Base-by-base conservation (phyloP, 441 rosid genomes). In the Pelargonium exstipulatum region DNA sequence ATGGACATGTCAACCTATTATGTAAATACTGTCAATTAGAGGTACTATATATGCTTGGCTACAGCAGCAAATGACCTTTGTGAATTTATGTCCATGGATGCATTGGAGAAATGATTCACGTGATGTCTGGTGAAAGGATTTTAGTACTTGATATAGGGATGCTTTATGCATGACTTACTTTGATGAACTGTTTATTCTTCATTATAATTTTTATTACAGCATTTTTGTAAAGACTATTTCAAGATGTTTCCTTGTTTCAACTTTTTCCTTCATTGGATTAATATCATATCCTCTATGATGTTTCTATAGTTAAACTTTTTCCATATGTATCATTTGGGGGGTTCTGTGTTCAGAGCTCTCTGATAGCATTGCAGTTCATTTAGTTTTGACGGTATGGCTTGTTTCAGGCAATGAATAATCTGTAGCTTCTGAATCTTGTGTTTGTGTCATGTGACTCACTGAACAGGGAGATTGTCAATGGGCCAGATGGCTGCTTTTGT, bases 401-500 rank as follows among this genome's bases (percentile, higher is more conserved):
- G 55, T 29, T 71, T 13, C 24, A 42, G 71, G 18, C 43, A 9
- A 18, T 55, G n/a, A 62, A 69, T 63, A 48, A 48, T 9, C 66
- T 73, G 22, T 43, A 64, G 65, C 7, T 60, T 60, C 79, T 78
- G 51, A 69, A 57, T 70, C 14, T 71, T 14, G 61, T 40, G 60
- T 45, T 62, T 77, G 40, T 63, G 22, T 72, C 58, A 13, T 72
- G 42, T 74, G 64, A 74, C 77, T 71, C 70, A 72, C 61, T 78
- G 18, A 67, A 72, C 86, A 95, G 99, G 97, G 97, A 68, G 97
- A 91, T 82, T 91, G 92, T 78, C 96, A 91, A 66, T 95, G 98
- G 98, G 97, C 96, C 76, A 90, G 85, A 78, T 95, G 98, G 98
- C 82, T 92, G 88, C 89, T 95, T 71, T 83, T 87, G 63, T 90